A percentile compares a stretch with the other conserved stretches of the same genome.
phyloP scores from a whole-genome alignment of 495 filamentous ascomycete genomes.

The Poronia punctata region DNA sequence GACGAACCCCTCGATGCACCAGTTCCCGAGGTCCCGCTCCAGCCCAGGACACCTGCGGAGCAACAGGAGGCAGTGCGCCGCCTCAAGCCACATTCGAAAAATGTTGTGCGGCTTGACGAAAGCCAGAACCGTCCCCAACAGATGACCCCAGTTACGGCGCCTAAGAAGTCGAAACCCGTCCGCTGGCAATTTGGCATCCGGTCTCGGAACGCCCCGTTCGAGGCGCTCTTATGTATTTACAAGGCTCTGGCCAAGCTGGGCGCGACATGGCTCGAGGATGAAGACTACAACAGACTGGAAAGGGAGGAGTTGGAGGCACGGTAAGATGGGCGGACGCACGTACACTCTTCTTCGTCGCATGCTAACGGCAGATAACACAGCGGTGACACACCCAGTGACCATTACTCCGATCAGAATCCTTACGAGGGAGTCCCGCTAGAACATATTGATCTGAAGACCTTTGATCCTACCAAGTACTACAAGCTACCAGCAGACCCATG shows the following conservation, averaged over 20 bases:
- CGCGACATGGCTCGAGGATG: slow-evolving; percentile 68
- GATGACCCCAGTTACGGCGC: slow-evolving; percentile 51
- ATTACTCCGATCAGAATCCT: slow-evolving; percentile 12
- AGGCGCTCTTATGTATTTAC: slow-evolving; percentile 91
- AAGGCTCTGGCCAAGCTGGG: slow-evolving; percentile 80
- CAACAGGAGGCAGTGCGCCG: slow-evolving; percentile 67
- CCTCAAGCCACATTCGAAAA: slow-evolving; percentile 72
- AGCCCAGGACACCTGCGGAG: slow-evolving; percentile 58
- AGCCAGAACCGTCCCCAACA: slow-evolving; percentile 60
- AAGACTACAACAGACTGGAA: slow-evolving; percentile 42
- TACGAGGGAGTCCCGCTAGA: slow-evolving; percentile 19
- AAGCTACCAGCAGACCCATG: slow-evolving; percentile 87
- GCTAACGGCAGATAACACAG: slow-evolving; percentile 2
- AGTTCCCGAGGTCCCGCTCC: slow-evolving; percentile 42
- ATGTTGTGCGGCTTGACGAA: slow-evolving; percentile 49
- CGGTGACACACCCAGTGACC: neutral
- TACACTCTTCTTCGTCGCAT: no score
- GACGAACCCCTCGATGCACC: slow-evolving; percentile 31
- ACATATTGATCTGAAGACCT: slow-evolving; percentile 20
- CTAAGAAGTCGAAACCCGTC: slow-evolving; percentile 63
- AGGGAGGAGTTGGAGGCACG: slow-evolving; percentile 20
- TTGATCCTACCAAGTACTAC: slow-evolving; percentile 44
- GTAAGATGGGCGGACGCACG: no score
- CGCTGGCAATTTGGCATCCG: slow-evolving; percentile 98
- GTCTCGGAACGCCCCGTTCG: slow-evolving; percentile 83